phyloP scores from a whole-genome alignment of 768 basidiomycete genomes.

The Chalciporus piperatus region DNA sequence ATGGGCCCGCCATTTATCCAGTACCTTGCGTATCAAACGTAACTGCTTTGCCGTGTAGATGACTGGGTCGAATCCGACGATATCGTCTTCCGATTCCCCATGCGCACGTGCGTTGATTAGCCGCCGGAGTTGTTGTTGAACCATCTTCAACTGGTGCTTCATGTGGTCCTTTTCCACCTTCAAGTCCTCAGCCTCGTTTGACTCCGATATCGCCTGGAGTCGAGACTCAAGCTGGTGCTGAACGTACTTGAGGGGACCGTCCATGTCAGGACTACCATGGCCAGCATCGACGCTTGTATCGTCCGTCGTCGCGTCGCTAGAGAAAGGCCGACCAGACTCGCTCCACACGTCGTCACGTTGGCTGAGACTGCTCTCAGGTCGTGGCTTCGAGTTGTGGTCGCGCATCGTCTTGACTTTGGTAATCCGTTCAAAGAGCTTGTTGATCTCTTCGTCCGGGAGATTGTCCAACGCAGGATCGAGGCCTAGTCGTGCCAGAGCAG shows the following conservation, averaged over 20 bases:
- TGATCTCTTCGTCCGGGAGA: slow-evolving; percentile 91
- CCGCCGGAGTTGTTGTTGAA: slow-evolving; percentile 79
- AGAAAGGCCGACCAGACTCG: slow-evolving; percentile 76
- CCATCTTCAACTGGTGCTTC: slow-evolving; percentile 80
- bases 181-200: slow-evolving; percentile 77
- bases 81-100: slow-evolving; percentile 68
- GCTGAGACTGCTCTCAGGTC: slow-evolving; percentile 87
- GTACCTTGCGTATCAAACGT: slow-evolving; percentile 74
- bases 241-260: slow-evolving; percentile 63
- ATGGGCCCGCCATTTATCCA: slow-evolving; percentile 84
- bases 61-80: slow-evolving; percentile 69
- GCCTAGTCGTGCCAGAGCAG: slow-evolving; percentile 82
- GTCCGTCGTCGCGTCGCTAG: slow-evolving; percentile 78
- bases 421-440: slow-evolving; percentile 92
- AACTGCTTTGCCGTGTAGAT: slow-evolving; percentile 83
- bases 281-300: slow-evolving; percentile 81
- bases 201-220: slow-evolving; percentile 58
- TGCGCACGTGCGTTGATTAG: slow-evolving; percentile 72
- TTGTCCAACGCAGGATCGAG: slow-evolving; percentile 88
- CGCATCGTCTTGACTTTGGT: slow-evolving; percentile 88
- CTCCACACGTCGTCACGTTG: slow-evolving; percentile 89
- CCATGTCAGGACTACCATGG: slow-evolving; percentile 61
- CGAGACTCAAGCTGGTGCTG: slow-evolving; percentile 76
- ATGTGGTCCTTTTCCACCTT: slow-evolving; percentile 91
- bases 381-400: slow-evolving; percentile 72